These are phyloP conservation scores for Myriosclerotinia duriaeana DNA, from an alignment of 2,329 filamentous ascomycete genomes.

Conservation along the genomic window DNA sequence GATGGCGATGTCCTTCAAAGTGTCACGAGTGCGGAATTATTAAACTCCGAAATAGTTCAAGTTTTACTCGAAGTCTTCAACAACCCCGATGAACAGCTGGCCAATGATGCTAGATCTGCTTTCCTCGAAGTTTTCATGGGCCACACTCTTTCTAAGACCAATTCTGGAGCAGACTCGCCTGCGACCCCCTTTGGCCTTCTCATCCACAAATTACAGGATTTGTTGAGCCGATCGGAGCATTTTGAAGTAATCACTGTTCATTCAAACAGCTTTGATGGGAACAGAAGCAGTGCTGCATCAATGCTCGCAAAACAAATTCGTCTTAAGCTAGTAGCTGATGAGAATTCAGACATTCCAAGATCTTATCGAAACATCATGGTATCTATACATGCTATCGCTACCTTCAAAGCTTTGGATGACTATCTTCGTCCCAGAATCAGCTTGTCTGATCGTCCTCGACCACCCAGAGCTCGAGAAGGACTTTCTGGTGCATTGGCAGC, in stretches of 20 bases:
- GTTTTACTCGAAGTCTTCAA: slow-evolving; percentile 81
- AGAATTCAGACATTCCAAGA: slow-evolving; percentile 84
- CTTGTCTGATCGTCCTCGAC: slow-evolving; percentile 70
- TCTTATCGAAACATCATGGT: slow-evolving; percentile 95
- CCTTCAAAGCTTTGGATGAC: slow-evolving; percentile 94
- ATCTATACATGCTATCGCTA: slow-evolving; percentile 96
- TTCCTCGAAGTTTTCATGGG: slow-evolving; percentile 95
- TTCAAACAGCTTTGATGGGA: slow-evolving; percentile 86
- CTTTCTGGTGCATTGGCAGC: slow-evolving; percentile 70
- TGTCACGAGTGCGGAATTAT: slow-evolving; percentile 90
- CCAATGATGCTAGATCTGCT: slow-evolving; percentile 69
- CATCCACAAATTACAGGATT: slow-evolving; percentile 90
- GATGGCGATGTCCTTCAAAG: slow-evolving; percentile 85
- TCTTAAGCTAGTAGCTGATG: slow-evolving; percentile 83
- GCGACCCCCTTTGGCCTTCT: slow-evolving; percentile 86
- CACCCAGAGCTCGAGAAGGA: slow-evolving; percentile 58
- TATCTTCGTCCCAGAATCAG: slow-evolving; percentile 89
- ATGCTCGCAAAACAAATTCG: slow-evolving; percentile 97
- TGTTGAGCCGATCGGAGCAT: slow-evolving; percentile 94
- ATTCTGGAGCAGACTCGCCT: slow-evolving; percentile 66
- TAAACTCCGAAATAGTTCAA: slow-evolving; percentile 86
- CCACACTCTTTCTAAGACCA: slow-evolving; percentile 61
- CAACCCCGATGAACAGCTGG: slow-evolving; percentile 61
- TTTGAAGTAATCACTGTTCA: slow-evolving; percentile 97
- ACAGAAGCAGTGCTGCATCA: slow-evolving; percentile 84